These are phyloP conservation scores for Austropuccinia psidii DNA, from an alignment of 1,284 basidiomycete species.

Conservation along the genomic window DNA sequence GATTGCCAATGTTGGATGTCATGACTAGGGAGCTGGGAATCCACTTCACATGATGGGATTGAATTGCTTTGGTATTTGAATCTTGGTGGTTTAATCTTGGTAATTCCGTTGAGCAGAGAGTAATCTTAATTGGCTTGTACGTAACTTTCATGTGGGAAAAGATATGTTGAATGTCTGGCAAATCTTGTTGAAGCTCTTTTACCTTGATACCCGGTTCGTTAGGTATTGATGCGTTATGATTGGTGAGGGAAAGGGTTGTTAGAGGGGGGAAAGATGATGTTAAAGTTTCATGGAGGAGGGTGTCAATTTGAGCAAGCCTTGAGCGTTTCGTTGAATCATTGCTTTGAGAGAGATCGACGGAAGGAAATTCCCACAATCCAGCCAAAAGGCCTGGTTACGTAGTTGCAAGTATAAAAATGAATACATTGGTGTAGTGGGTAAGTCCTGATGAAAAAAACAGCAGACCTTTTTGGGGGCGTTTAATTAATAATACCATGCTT, in stretches of 20 bases:
- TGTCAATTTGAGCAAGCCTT: neutral
- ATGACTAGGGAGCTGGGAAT: neutral
- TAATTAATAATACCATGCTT: conserved; percentile 6
- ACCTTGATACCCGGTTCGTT: neutral
- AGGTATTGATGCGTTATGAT: neutral
- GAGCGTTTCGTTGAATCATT: neutral
- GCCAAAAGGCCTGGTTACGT: conserved; percentile 66
- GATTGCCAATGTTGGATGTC: conserved; percentile 22
- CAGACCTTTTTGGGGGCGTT: conserved; percentile 53
- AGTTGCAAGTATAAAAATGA: conserved; percentile 36
- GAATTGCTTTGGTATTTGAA: neutral
- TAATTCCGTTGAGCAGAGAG: neutral
- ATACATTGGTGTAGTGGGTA: neutral
- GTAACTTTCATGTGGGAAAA: conserved; percentile 9
- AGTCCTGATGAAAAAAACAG: neutral
- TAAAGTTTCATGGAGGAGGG: neutral
- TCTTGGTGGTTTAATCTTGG: neutral
- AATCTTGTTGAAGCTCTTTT: neutral
- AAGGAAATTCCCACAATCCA: conserved; percentile 75
- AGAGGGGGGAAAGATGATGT: neutral
- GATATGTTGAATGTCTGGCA: neutral
- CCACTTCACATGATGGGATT: neutral
- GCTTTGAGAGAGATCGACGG: conserved; percentile 47
- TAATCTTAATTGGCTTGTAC: neutral
- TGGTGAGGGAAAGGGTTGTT: neutral